Conservation (phyloP, 257 asterid genomes). For the Pogostemon cablin region DNA sequence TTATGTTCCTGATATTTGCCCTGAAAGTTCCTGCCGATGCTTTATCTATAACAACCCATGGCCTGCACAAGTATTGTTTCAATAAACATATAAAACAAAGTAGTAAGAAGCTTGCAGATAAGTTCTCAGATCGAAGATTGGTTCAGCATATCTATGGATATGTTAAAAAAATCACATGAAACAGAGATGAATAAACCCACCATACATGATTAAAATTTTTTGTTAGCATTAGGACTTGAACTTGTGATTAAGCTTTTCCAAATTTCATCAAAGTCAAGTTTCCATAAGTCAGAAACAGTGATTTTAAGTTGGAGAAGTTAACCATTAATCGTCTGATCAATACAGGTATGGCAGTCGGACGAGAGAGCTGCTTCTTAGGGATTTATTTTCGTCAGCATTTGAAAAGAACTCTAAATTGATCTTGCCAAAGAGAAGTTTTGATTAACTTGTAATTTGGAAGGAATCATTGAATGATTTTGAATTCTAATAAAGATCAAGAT, state of each 20-base stretch:
- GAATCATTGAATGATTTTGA: background rate
- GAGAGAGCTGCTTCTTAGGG: background rate
- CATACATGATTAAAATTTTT: background rate
- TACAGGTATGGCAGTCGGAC: background rate
- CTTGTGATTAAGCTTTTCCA: background rate
- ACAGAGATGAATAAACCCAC: slow-evolving; percentile 10
- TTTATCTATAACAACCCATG: slow-evolving; percentile 41
- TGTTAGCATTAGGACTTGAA: background rate
- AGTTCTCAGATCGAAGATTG: slow-evolving; percentile 14
- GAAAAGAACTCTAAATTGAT: slow-evolving; percentile 13
- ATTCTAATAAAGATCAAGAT: slow-evolving; percentile 14
- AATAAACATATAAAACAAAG: slow-evolving; percentile 25
- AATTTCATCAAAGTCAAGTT: slow-evolving; percentile 17
- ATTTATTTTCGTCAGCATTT: background rate
- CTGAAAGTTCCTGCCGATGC: slow-evolving; percentile 8
- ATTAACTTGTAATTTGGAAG: background rate
- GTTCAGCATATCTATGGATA: slow-evolving; percentile 9
- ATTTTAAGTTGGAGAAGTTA: background rate
- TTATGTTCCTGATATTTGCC: slow-evolving; percentile 27
- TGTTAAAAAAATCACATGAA: background rate
- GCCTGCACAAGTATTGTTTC: slow-evolving; percentile 45
- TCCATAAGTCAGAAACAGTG: background rate
- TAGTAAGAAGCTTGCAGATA: slow-evolving; percentile 11
- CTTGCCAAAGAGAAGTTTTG: background rate
- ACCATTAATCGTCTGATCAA: background rate